Conservation (phyloP, 2,329 filamentous ascomycete species). For the Ceratocystis cubensis region DNA sequence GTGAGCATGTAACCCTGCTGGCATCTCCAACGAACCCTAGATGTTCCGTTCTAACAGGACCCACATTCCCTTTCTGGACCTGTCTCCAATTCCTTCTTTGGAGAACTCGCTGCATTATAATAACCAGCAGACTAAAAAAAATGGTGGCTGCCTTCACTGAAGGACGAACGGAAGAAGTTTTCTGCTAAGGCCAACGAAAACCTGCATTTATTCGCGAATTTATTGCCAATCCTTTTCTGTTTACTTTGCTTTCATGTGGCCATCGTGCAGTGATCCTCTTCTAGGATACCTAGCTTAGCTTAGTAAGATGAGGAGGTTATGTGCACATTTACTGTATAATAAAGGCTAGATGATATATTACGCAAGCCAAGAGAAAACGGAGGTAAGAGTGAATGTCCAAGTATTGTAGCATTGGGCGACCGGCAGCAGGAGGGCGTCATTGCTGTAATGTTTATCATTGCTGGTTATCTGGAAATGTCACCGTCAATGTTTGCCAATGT, state of each 20-base stretch:
- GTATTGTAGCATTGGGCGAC: no score
- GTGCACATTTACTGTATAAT: background rate
- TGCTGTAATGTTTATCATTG: no score
- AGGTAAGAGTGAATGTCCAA: no score
- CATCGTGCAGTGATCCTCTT: background rate
- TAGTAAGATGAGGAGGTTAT: background rate
- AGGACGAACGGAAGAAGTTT: constrained; percentile 6
- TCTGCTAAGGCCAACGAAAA: background rate
- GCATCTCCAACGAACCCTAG: background rate
- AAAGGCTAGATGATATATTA: no score
- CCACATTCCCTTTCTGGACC: no score
- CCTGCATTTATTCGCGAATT: background rate
- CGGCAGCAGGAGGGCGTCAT: no score
- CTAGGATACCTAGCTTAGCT: background rate
- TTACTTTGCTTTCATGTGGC: background rate
- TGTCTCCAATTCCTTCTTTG: background rate
- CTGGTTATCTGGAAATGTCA: no score
- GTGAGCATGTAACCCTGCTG: background rate
- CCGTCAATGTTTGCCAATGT: no score
- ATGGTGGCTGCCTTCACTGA: background rate
- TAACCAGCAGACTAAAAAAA: background rate
- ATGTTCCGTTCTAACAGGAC: background rate
- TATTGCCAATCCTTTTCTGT: background rate
- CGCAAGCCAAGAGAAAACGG: no score
- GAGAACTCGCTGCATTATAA: background rate